A percentile compares a stretch with the other conserved stretches of the same genome.
phyloP scores from a whole-genome alignment of 2,329 filamentous ascomycete genomes.

The Pyrenochaeta sp. region DNA sequence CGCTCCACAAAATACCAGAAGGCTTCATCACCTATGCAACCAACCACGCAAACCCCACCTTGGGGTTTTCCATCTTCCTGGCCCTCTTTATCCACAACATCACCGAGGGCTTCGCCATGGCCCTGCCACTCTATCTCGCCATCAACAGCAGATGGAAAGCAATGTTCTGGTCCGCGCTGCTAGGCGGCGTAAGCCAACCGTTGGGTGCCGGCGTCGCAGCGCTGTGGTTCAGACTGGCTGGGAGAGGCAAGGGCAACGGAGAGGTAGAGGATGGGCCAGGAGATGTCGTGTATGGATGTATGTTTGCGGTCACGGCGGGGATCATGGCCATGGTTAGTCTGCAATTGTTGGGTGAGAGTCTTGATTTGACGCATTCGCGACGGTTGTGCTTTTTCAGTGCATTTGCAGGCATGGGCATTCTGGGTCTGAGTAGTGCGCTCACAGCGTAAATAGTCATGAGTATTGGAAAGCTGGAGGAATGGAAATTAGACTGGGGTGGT shows the following conservation, averaged over 20 bases:
- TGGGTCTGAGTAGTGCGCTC: slow-evolving; percentile 85
- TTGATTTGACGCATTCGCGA: slow-evolving; percentile 82
- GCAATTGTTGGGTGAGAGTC: slow-evolving; percentile 85
- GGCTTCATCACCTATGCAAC: slow-evolving; percentile 92
- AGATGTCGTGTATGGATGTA: slow-evolving; percentile 73
- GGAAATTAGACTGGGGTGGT: too few relatives aligned
- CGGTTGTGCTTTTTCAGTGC: slow-evolving; percentile 81
- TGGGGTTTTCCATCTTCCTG: slow-evolving; percentile 93
- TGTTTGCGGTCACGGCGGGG: slow-evolving; percentile 90
- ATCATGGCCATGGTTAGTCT: slow-evolving; percentile 96
- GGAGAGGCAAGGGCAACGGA: slow-evolving; percentile 54
- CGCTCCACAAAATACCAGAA: slow-evolving; percentile 93
- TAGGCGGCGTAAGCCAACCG: slow-evolving; percentile 89
- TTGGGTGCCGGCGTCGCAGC: slow-evolving; percentile 84
- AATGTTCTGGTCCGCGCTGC: slow-evolving; percentile 81
- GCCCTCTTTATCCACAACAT: slow-evolving; percentile 98
- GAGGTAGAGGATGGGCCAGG: slow-evolving; percentile 56
- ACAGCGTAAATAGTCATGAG: slow-evolving; percentile 62
- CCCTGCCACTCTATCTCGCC: slow-evolving; percentile 90
- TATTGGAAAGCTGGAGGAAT: not conserved
- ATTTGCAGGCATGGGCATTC: slow-evolving; percentile 84
- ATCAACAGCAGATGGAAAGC: slow-evolving; percentile 81
- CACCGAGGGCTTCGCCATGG: slow-evolving; percentile 94
- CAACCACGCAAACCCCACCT: slow-evolving; percentile 89
- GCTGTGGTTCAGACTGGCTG: slow-evolving; percentile 81